phyloP scores from a whole-genome alignment of 371 early-diverging fungal species.

The Entomophthora muscae region DNA sequence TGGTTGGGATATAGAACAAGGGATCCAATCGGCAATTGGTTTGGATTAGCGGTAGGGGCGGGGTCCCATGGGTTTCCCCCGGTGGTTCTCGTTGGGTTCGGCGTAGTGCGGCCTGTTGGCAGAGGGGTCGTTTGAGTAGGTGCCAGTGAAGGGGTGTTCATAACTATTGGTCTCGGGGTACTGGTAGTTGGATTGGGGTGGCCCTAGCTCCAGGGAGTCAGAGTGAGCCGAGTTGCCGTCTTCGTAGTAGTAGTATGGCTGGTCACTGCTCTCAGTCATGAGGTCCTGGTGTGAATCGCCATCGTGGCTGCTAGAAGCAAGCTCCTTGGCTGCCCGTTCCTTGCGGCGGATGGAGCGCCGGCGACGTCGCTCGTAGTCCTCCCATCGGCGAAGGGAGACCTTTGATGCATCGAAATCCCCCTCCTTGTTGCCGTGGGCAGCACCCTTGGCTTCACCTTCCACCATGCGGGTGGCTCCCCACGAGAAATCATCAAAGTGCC shows the following conservation, averaged over 20 bases:
- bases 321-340: constrained; percentile 16
- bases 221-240: not conserved
- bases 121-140: not conserved
- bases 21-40: no score
- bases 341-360: constrained; percentile 33
- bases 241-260: not conserved
- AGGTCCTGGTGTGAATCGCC: not conserved
- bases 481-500: constrained; percentile 98
- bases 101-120: no score
- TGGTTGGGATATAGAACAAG: no score
- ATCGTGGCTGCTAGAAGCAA: not conserved
- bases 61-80: no score
- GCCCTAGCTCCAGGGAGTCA: not conserved
- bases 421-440: constrained; percentile 52
- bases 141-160: not conserved
- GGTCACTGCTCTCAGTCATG: not conserved
- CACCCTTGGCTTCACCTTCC: constrained; percentile 64
- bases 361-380: constrained; percentile 65
- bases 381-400: constrained; percentile 72
- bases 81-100: no score
- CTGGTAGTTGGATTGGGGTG: constrained; percentile 2
- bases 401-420: constrained; percentile 51
- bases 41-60: no score
- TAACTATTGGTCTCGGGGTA: not conserved
- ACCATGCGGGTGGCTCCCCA: constrained; percentile 95